These are phyloP conservation scores for Geranomyces michiganensis DNA, from an alignment of 192 early-diverging fungal species.

Conservation along the genomic window DNA sequence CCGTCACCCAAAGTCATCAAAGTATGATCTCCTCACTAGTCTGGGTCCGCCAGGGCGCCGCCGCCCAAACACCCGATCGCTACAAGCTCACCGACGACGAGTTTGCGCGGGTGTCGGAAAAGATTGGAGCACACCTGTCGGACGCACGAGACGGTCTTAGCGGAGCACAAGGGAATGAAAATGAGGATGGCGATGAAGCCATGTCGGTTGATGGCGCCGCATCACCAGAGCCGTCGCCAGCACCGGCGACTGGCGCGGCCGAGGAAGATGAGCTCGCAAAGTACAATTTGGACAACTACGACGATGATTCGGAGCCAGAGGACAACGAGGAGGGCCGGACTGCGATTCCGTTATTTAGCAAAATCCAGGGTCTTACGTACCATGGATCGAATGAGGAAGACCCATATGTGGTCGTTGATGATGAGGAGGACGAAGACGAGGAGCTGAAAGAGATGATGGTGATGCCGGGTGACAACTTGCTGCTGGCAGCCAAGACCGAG, in stretches of 20 bases:
- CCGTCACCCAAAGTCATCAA: not conserved
- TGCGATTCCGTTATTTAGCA: slow-evolving; percentile 76
- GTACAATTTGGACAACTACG: slow-evolving; percentile 95
- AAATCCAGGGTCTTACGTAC: slow-evolving; percentile 86
- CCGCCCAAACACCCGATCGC: slow-evolving; percentile 75
- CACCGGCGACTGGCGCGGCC: not conserved
- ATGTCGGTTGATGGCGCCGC: slow-evolving; percentile 38
- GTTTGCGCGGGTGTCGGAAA: slow-evolving; percentile 74
- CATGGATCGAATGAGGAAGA: slow-evolving; percentile 80
- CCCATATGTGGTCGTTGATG: slow-evolving; percentile 78
- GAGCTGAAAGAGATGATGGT: slow-evolving; percentile 84
- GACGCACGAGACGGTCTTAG: slow-evolving; percentile 48
- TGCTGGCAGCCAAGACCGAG: slow-evolving; percentile 93
- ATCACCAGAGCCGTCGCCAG: slow-evolving; percentile 12
- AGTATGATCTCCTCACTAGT: slow-evolving; percentile 89
- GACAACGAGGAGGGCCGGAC: slow-evolving; percentile 2
- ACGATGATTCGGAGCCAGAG: slow-evolving; percentile 66
- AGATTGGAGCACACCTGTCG: slow-evolving; percentile 58
- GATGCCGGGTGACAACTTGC: slow-evolving; percentile 77
- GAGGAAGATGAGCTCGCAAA: slow-evolving; percentile 33
- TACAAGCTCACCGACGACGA: slow-evolving; percentile 88
- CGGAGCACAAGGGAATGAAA: slow-evolving; percentile 45
- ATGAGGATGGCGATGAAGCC: slow-evolving; percentile 31
- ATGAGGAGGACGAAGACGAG: slow-evolving; percentile 68
- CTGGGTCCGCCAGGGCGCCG: slow-evolving; percentile 94